phyloP scores from a whole-genome alignment of 1,139 yeast genomes.

The Candida neerlandica region DNA sequence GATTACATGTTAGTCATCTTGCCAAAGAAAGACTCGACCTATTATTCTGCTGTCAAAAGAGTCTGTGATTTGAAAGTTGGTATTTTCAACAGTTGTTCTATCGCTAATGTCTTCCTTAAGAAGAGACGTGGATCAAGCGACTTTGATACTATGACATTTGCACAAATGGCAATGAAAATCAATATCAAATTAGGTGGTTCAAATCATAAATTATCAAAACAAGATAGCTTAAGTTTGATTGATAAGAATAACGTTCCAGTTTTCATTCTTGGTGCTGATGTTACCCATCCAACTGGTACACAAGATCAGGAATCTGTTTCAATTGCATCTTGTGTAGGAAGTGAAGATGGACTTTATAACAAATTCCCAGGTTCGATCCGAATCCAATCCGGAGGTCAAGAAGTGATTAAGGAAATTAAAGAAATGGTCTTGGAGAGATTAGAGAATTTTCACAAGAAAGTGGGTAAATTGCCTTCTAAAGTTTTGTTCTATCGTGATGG shows the following conservation, averaged over 20 bases:
- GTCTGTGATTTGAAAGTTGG: constrained; percentile 17
- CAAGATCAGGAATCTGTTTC: constrained; percentile 14
- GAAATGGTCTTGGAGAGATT: constrained; percentile 16
- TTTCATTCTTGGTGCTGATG: constrained; percentile 18
- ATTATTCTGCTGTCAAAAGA: constrained; percentile 16
- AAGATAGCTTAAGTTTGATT: constrained; percentile 12
- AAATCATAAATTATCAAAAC: constrained; percentile 14
- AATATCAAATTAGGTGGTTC: constrained; percentile 18
- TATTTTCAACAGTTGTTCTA: constrained; percentile 15
- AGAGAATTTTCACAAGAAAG: constrained; percentile 15
- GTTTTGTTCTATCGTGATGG: constrained; percentile 19
- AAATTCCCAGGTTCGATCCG: constrained; percentile 18
- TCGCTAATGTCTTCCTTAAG: constrained; percentile 15
- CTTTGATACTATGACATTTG: constrained; percentile 15
- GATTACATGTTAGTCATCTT: constrained; percentile 14
- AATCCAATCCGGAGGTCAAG: constrained; percentile 17
- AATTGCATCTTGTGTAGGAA: constrained; percentile 18
- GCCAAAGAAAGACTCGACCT: constrained; percentile 14
- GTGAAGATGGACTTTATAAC: constrained; percentile 17
- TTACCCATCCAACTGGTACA: constrained; percentile 17
- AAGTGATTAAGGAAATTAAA: constrained; percentile 14
- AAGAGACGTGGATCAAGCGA: constrained; percentile 8
- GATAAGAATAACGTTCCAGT: constrained; percentile 15
- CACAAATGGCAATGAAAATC: constrained; percentile 18
- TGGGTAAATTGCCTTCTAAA: constrained; percentile 14